These are phyloP conservation scores for Boletus coffeatus DNA, from an alignment of 1,284 basidiomycete species.

Conservation along the genomic window DNA sequence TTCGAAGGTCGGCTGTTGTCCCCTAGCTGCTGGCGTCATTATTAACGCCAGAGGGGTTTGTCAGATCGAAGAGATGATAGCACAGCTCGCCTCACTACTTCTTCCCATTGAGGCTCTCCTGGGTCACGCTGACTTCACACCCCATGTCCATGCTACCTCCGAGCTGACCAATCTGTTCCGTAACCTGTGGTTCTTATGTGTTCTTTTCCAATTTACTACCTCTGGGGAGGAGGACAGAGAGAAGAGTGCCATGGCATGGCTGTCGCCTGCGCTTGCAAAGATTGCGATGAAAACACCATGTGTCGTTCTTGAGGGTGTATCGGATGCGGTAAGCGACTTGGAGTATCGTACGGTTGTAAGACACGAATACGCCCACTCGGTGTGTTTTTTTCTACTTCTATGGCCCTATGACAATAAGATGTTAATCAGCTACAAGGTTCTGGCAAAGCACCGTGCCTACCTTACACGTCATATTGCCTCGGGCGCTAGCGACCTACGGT, in stretches of 20 bases:
- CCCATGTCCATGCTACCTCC: slow-evolving; percentile 51
- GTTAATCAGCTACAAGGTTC: slow-evolving; percentile 42
- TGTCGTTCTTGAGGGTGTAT: slow-evolving; percentile 77
- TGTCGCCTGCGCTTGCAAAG: slow-evolving; percentile 68
- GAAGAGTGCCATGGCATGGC: slow-evolving; percentile 66
- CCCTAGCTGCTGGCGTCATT: slow-evolving; percentile 1
- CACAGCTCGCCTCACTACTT: slow-evolving; percentile 80
- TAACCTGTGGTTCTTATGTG: slow-evolving; percentile 92
- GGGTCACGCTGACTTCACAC: slow-evolving; percentile 69
- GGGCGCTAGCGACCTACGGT: slow-evolving; percentile 69
- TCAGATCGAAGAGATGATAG: slow-evolving; percentile 82
- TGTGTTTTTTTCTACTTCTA: slow-evolving; percentile 27
- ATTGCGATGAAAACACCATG: slow-evolving; percentile 89
- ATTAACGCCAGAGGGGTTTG: slow-evolving; percentile 10
- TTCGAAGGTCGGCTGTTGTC: slow-evolving; percentile 46
- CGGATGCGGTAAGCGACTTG: slow-evolving; percentile 85
- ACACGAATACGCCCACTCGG: slow-evolving; percentile 80
- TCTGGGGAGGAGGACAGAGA: slow-evolving; percentile 40
- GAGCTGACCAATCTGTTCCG: slow-evolving; percentile 83
- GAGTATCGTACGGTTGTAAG: slow-evolving; percentile 93
- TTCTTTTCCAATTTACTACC: slow-evolving; percentile 72
- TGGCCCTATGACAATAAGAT: background rate
- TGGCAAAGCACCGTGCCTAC: slow-evolving; percentile 58
- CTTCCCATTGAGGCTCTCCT: slow-evolving; percentile 89
- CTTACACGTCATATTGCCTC: slow-evolving; percentile 67